A percentile compares a stretch with the other conserved stretches of the same genome.
Conservation (phyloP, 768 basidiomycete species). For the Russula sp. region DNA sequence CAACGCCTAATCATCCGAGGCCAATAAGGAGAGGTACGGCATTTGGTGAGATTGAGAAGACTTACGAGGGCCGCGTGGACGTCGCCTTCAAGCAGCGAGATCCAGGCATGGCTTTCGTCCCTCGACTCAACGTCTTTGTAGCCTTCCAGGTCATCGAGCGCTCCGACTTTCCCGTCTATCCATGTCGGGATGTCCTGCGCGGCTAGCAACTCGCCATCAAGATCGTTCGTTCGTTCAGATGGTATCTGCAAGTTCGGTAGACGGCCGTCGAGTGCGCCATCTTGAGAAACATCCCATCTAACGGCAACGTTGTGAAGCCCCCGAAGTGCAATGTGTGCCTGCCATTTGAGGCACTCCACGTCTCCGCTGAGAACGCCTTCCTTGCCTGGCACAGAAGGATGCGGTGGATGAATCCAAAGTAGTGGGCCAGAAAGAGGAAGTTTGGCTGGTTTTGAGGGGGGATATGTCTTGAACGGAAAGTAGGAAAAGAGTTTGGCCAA, state of each 20-base stretch:
- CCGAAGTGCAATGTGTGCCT: constrained; percentile 71
- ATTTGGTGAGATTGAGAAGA: constrained; percentile 7
- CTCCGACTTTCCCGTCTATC: constrained; percentile 49
- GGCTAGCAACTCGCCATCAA: constrained; percentile 47
- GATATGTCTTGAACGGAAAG: constrained; percentile 24
- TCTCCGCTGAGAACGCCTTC: constrained; percentile 52
- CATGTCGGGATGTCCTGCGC: constrained; percentile 66
- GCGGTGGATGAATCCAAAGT: constrained; percentile 60
- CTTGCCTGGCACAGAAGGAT: background rate
- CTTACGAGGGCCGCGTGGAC: constrained; percentile 70
- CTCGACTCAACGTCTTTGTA: constrained; percentile 51
- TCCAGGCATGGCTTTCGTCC: constrained; percentile 79
- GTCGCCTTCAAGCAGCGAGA: constrained; percentile 65
- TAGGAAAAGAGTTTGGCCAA: constrained; percentile 20
- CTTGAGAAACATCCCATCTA: constrained; percentile 60
- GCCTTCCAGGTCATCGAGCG: constrained; percentile 50
- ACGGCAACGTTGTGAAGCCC: constrained; percentile 44
- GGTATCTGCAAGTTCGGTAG: constrained; percentile 69
- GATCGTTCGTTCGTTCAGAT: constrained; percentile 26
- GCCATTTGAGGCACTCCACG: constrained; percentile 87
- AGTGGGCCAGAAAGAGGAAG: constrained; percentile 33
- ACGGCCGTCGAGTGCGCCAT: constrained; percentile 60
- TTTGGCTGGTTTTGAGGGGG: constrained; percentile 8
- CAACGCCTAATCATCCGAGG: constrained; percentile 34
- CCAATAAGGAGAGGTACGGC: constrained; percentile 2